These are phyloP conservation scores for Trypanosoma boissoni DNA, from an alignment of 208 protist species.

Conservation along the genomic window DNA sequence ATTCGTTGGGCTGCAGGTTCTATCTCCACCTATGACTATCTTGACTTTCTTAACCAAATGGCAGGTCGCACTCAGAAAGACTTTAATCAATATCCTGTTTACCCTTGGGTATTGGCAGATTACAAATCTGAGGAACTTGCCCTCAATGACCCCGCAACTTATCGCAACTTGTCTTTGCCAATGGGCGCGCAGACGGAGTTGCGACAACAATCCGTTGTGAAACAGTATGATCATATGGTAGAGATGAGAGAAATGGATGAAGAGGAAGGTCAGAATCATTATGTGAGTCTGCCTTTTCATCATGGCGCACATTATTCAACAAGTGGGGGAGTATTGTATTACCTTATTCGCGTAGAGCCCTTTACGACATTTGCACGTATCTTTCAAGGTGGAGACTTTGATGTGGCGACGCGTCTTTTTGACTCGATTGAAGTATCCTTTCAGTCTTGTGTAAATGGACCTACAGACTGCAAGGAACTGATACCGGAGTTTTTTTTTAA, in stretches of 20 bases:
- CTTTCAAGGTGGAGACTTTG: constrained; percentile 91
- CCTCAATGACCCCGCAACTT: constrained; percentile 65
- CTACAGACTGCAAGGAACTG: constrained; percentile 94
- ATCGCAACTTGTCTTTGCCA: constrained; percentile 93
- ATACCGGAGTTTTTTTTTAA: constrained; percentile 96
- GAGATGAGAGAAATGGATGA: constrained; percentile 28
- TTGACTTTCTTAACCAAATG: constrained; percentile 89
- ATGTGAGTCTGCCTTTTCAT: constrained; percentile 88
- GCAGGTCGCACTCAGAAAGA: constrained; percentile 90
- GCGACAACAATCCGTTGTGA: constrained; percentile 64
- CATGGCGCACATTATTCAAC: constrained; percentile 98
- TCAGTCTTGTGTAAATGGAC: constrained; percentile 67
- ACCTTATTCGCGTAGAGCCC: constrained; percentile 96
- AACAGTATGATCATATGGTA: constrained; percentile 69
- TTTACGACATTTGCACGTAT: constrained; percentile 91
- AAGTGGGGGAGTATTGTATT: constrained; percentile 95
- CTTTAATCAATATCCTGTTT: constrained; percentile 95
- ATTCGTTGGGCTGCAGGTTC: constrained; percentile 90
- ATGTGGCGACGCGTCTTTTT: constrained; percentile 94
- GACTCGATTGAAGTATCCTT: constrained; percentile 83
- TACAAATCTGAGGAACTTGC: constrained; percentile 79
- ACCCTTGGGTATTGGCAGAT: constrained; percentile 94
- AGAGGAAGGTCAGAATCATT: constrained; percentile 28
- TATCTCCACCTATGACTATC: constrained; percentile 94
- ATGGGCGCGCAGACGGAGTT: constrained; percentile 93